Evolutionary conservation across 148 eudicot species (phyloP).

Genomic region (Oxyria digyna): DNA sequence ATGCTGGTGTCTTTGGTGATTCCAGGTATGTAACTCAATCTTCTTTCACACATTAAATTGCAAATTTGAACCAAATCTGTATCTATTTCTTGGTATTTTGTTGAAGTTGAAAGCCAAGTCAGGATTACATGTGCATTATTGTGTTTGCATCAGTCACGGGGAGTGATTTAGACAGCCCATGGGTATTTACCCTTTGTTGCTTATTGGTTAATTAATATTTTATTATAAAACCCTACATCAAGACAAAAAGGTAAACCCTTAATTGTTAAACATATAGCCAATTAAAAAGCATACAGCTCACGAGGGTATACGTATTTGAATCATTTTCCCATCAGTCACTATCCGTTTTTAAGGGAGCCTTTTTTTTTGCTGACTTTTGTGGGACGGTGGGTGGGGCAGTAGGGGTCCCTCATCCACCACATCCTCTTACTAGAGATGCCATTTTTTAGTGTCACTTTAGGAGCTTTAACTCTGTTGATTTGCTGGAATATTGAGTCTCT

Average conservation of each 20-base stretch:
- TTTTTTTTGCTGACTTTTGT: constrained; percentile 3
- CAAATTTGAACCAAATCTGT: background rate
- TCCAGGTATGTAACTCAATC: constrained; percentile 24
- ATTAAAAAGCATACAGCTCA: too few species aligned
- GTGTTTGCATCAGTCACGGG: background rate
- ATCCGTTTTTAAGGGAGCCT: background rate
- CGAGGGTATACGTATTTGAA: too few species aligned
- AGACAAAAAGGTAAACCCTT: too few species aligned
- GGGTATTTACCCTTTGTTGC: too few species aligned
- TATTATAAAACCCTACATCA: too few species aligned
- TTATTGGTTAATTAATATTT: too few species aligned
- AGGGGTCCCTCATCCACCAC: background rate
- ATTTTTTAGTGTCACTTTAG: background rate
- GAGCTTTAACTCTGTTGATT: background rate
- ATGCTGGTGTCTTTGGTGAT: constrained; percentile 66
- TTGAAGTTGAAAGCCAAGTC: background rate
- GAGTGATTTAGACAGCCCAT: too few species aligned
- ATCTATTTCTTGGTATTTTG: background rate
- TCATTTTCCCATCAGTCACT: background rate
- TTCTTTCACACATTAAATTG: background rate
- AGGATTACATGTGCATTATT: background rate
- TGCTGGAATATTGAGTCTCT: background rate
- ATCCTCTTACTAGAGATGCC: constrained; percentile 1
- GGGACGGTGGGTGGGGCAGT: background rate
- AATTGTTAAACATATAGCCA: too few species aligned